Evolutionary conservation across 2,329 filamentous ascomycete genomes (phyloP), one percentile per base, ranked within the genome.

Genomic region (Cordyceps javanica): DNA sequence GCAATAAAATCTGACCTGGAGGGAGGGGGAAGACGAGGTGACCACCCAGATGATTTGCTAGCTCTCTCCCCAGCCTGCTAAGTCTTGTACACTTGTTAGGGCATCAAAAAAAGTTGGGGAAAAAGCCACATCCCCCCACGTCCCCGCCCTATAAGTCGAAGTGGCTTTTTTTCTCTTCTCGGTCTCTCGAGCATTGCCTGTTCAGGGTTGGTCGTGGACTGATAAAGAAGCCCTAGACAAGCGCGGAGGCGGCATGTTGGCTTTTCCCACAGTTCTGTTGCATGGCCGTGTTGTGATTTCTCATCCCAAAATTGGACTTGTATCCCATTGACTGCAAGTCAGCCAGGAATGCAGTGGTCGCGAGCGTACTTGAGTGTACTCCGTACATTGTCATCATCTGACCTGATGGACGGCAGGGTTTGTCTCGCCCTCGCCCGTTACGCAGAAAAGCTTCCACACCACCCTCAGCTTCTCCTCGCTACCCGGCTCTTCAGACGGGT

Each of bases 111-210:
- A 53, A 55, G 53, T 55, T 55, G 53, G 53, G 52, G 53, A 28
- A 44, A 34, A 54, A 55, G 53, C 42, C 53, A 39, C 42, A 36
- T 46, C 28, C 21, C 52, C 52, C 45, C 52, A 30, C 28, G 28
- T 32, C 52, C 28, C 30, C 32, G 11, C 41, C 28, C 32, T 39
- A 14, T 9, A 28, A 36, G 39, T 26, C 19, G 34, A 26, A 11
- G 23, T 14, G 32, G 23, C 32, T 39, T 28, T n/a, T 26, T 41
- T 25, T 42, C 26, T 41, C 36, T 25, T 21, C 7, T 16, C 34
- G 19, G 13, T 26, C 21, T 14, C 26, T 5, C 8, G 7, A 6
- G 2, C 9, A 30, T 46, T 9, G 36, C 14, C 21, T 50, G 3
- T 10, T 19, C 26, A 9, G 8, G 26, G 25, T 46, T 14, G 10